Conservation (phyloP, 345 rosid species). For the Eutrema japonicum region DNA sequence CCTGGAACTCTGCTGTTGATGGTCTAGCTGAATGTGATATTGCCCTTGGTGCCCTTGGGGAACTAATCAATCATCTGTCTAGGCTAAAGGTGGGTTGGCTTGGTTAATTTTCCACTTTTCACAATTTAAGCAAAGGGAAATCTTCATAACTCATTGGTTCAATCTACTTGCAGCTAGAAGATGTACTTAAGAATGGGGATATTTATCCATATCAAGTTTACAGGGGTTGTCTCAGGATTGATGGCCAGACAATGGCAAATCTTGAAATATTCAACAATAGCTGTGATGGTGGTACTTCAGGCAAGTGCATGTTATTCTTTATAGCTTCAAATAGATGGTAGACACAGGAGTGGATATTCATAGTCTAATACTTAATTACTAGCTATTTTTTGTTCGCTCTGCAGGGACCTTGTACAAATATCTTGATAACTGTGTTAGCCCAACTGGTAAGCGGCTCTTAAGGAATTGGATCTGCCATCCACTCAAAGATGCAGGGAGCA, state of each 20-base stretch:
- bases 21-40: slow-evolving; percentile 53
- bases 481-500: slow-evolving; percentile 68
- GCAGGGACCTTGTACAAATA: slow-evolving; percentile 86
- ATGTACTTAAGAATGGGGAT: slow-evolving; percentile 75
- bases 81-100: slow-evolving; percentile 76
- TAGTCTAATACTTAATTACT: not conserved
- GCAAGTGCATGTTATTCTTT: slow-evolving; percentile 49
- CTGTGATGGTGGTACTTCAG: slow-evolving; percentile 79
- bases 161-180: slow-evolving; percentile 62
- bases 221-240: slow-evolving; percentile 82
- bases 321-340: slow-evolving; percentile 11
- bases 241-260: slow-evolving; percentile 91
- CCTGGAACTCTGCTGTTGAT: slow-evolving; percentile 57
- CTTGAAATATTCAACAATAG: slow-evolving; percentile 86
- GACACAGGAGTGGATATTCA: slow-evolving; percentile 6
- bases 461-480: slow-evolving; percentile 98
- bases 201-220: slow-evolving; percentile 81
- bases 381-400: slow-evolving; percentile 23
- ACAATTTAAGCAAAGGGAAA: slow-evolving; percentile 1
- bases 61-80: slow-evolving; percentile 73
- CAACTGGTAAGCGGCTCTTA: slow-evolving; percentile 84
- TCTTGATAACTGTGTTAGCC: slow-evolving; percentile 80
- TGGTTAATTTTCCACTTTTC: slow-evolving; percentile 22
- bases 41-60: slow-evolving; percentile 76
- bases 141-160: slow-evolving; percentile 25